Base-by-base conservation (phyloP, 208 protist genomes). In the Wallacemonas collosoma region DNA sequence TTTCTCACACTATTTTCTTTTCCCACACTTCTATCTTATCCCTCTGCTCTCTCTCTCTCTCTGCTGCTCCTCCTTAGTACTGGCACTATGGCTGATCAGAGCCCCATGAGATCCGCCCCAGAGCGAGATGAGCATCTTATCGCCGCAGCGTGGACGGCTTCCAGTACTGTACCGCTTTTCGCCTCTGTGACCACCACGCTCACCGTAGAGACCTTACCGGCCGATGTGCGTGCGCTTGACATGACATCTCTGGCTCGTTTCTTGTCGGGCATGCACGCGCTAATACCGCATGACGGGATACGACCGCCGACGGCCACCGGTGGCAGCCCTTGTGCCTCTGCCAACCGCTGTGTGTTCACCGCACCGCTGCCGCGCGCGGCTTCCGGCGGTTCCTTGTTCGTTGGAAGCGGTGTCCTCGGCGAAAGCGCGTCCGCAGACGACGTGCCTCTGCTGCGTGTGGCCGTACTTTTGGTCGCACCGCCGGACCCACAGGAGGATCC, bases 31-130 rank as follows among this genome's bases (percentile, higher is more conserved):
- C 26, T 26, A 26, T 26, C 26, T 26, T 26, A 26, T 26, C 45
- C 45, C 45, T 50, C 12, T 1, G 45, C 45, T 12, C 45, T 14
- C 48, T 70, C 40, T 26, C 51, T 15, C 35, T 55, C 43, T 68
- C 9, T 68, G 26, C 62, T 67, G 6, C 68, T 65, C 62, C 35
- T 48, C 40, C 68, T 36, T 68, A 50, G 15, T 74, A 75, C 40
- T 36, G 53, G 26, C 26, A 26, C 26, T 26, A 26, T 41, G 26
- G 14, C 3, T 50, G 43, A 45, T 71, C 40, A 39, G 39, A 35
- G 57, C 5, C 17, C 17, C n/a, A 63, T 63, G 57, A 63, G 39
- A 45, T 8, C 9, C 7, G 41, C 43, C 12, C 60, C 60, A 3
- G 3, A 1, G 12, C 43, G 44, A 3, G 17, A 3, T 9, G 60